phyloP scores from a whole-genome alignment of 192 early-diverging fungal species.

The Linnemannia elongata region DNA sequence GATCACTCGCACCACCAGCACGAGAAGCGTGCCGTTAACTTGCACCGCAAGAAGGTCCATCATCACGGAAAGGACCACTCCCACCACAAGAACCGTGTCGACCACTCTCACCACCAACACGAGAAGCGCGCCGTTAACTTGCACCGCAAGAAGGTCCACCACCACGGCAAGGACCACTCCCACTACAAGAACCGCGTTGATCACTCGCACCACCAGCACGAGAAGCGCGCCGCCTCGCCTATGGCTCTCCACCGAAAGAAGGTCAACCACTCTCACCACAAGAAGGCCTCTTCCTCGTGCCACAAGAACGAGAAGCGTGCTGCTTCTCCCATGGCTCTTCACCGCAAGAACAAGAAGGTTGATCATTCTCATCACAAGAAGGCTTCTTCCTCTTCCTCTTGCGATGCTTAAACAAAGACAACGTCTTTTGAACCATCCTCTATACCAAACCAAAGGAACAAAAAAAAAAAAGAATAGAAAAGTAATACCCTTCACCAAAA shows the following conservation, averaged over 20 bases:
- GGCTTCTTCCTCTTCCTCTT: neutral
- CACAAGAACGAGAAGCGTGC: constrained; percentile 20
- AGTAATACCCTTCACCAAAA: neutral
- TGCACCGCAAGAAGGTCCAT: constrained; percentile 20
- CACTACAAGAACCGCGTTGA: constrained; percentile 5
- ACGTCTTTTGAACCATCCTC: neutral
- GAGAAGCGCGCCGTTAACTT: constrained; percentile 5
- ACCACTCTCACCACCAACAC: neutral
- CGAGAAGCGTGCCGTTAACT: constrained; percentile 1
- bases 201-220: constrained; percentile 1
- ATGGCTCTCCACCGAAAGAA: neutral
- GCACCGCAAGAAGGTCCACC: constrained; percentile 20
- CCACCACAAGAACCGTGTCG: neutral
- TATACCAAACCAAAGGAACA: neutral
- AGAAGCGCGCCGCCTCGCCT: constrained; percentile 2
- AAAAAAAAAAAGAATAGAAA: neutral
- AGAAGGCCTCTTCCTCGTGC: neutral
- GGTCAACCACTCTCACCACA: neutral
- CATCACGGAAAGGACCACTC: constrained; percentile 1
- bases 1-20: neutral
- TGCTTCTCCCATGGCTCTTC: neutral
- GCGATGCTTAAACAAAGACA: neutral
- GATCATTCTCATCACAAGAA: constrained; percentile 21
- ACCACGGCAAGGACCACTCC: neutral
- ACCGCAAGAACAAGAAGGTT: constrained; percentile 26